Evolutionary conservation across 257 asterid species (phyloP).

Genomic region (Penstemon barbatus): DNA sequence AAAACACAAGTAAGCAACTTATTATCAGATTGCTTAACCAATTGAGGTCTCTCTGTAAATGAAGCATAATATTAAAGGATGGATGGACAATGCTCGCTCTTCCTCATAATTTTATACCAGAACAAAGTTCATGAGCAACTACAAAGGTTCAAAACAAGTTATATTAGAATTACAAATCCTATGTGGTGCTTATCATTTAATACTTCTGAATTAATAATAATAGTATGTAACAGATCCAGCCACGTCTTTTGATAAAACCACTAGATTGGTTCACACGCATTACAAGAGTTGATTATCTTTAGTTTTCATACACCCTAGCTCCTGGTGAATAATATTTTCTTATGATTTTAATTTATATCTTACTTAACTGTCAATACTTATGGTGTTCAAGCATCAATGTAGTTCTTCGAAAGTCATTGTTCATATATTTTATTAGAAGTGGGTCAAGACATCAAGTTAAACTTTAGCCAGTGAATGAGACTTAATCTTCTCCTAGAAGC

Average conservation of each 20-base stretch:
- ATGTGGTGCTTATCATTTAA: background rate
- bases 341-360: no score
- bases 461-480: background rate
- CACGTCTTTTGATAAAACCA: conserved; percentile 2
- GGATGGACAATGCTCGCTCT: conserved; percentile 12
- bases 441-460: background rate
- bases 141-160: background rate
- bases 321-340: no score
- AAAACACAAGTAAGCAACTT: conserved; percentile 30
- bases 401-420: no score
- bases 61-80: conserved; percentile 21
- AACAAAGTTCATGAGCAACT: conserved; percentile 17
- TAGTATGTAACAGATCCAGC: background rate
- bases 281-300: background rate
- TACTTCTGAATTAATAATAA: background rate
- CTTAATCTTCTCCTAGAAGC: background rate
- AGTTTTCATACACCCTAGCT: background rate
- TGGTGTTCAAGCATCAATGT: background rate
- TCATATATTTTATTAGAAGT: background rate
- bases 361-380: no score
- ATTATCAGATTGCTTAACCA: conserved; percentile 22
- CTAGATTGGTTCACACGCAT: background rate
- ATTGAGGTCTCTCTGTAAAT: conserved; percentile 7
- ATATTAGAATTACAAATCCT: background rate
- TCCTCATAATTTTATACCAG: conserved; percentile 7